Percentiles rank a stretch among this genome's conserved stretches.
These are phyloP conservation scores for Tilletia caries DNA, from an alignment of 1,284 basidiomycete species.

Conservation along the genomic window DNA sequence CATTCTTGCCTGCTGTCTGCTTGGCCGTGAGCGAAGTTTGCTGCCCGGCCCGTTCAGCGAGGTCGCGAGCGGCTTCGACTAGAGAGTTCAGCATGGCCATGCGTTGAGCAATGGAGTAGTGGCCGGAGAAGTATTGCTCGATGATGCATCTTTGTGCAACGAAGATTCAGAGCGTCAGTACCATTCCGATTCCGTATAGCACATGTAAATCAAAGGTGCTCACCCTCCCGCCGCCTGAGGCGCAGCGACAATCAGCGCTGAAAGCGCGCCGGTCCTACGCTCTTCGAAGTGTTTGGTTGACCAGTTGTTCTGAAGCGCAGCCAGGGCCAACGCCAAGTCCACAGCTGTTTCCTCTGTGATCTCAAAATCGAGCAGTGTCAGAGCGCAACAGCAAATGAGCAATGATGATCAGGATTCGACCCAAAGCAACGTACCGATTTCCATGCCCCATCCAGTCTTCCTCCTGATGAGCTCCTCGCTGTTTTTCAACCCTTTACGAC, in stretches of 20 bases:
- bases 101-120: slow-evolving; percentile 81
- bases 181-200: neutral
- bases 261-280: slow-evolving; percentile 71
- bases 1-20: neutral
- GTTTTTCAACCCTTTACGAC: slow-evolving; percentile 29
- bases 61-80: slow-evolving; percentile 76
- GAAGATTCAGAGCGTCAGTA: neutral
- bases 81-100: slow-evolving; percentile 79
- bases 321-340: slow-evolving; percentile 70
- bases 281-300: slow-evolving; percentile 74
- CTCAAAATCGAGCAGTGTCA: no score
- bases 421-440: slow-evolving; percentile 30
- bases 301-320: slow-evolving; percentile 77
- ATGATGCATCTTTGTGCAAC: slow-evolving; percentile 53
- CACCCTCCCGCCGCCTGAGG: slow-evolving; percentile 69
- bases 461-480: slow-evolving; percentile 33
- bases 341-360: slow-evolving; percentile 78
- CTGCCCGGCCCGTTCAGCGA: slow-evolving; percentile 61
- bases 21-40: neutral
- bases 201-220: neutral
- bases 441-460: slow-evolving; percentile 33
- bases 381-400: neutral
- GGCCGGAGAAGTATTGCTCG: slow-evolving; percentile 86
- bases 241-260: slow-evolving; percentile 73
- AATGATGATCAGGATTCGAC: no score